These are phyloP conservation scores for Parmelia sp. DNA, from an alignment of 495 filamentous ascomycete genomes.

Conservation along the genomic window DNA sequence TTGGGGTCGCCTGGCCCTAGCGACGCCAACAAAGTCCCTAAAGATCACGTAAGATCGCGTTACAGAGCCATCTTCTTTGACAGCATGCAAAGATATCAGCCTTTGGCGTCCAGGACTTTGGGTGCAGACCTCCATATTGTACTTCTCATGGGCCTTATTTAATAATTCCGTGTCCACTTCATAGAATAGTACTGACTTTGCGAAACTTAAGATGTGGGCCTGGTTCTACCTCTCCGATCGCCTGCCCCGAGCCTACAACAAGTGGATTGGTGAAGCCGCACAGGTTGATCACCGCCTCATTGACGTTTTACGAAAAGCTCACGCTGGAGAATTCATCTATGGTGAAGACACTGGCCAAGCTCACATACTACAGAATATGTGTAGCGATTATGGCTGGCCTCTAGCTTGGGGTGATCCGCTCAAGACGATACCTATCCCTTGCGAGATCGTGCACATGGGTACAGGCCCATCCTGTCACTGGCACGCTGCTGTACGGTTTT, in stretches of 20 bases:
- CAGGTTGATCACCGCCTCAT: slow-evolving; percentile 74
- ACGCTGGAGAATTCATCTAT: slow-evolving; percentile 60
- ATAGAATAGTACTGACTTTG: background rate
- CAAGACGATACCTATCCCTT: slow-evolving; percentile 69
- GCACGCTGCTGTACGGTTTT: slow-evolving; percentile 67
- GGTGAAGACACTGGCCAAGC: slow-evolving; percentile 73
- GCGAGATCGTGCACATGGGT: slow-evolving; percentile 84
- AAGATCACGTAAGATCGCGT: too few species aligned
- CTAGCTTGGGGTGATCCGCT: slow-evolving; percentile 70
- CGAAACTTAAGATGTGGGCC: slow-evolving; percentile 60
- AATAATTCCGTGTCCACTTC: background rate
- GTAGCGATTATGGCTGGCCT: slow-evolving; percentile 64
- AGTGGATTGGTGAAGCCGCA: slow-evolving; percentile 77
- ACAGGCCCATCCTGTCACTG: slow-evolving; percentile 69
- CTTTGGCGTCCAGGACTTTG: too few species aligned
- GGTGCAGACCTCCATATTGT: too few species aligned
- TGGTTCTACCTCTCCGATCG: slow-evolving; percentile 73
- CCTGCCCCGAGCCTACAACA: slow-evolving; percentile 69
- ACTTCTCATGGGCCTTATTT: background rate
- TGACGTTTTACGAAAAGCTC: slow-evolving; percentile 61
- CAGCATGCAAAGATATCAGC: too few species aligned
- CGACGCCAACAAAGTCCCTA: too few species aligned
- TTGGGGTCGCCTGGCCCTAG: too few species aligned
- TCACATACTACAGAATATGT: slow-evolving; percentile 65
- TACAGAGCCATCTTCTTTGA: too few species aligned